A percentile compares a stretch with the other conserved stretches of the same genome.
phyloP scores from a whole-genome alignment of 805 yeast species.

The Yamadazyma kitorensis region DNA sequence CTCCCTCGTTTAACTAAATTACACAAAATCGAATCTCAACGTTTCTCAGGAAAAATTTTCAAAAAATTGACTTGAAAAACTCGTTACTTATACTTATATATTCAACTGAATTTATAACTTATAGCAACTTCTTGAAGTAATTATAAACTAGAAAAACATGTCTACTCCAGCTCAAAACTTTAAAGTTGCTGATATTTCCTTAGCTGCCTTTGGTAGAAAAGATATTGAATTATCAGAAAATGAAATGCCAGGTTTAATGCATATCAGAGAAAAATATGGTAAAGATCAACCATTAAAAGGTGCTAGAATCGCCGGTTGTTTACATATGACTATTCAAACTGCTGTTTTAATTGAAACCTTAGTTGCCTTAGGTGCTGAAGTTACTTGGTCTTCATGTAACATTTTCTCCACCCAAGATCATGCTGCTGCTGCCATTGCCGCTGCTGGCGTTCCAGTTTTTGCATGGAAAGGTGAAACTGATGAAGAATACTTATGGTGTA shows the following conservation, averaged over 20 bases:
- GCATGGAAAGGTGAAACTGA: constrained; percentile 99
- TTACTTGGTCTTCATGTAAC: constrained; percentile 99
- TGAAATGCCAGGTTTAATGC: constrained; percentile 99
- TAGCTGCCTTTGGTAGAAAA: constrained; percentile 99
- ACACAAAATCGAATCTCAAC: background rate
- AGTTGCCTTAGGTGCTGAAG: constrained; percentile 98
- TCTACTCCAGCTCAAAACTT: constrained; percentile 57
- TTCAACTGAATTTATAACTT: background rate
- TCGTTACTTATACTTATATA: background rate
- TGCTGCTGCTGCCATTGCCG: constrained; percentile 99
- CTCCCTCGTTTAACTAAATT: no score
- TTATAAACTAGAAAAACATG: constrained; percentile 15
- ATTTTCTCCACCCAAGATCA: constrained; percentile 99
- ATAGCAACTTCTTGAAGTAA: background rate
- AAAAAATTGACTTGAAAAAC: constrained; percentile 2
- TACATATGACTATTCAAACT: constrained; percentile 99
- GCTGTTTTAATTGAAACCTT: constrained; percentile 98
- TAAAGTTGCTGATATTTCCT: constrained; percentile 96
- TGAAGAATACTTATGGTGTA: constrained; percentile 99
- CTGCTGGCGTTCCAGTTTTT: constrained; percentile 97
- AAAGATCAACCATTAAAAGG: constrained; percentile 93
- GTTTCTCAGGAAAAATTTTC: constrained; percentile 7
- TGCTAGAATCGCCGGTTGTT: constrained; percentile 98
- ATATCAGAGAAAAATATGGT: constrained; percentile 92
- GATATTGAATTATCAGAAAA: constrained; percentile 98